These are phyloP conservation scores for Telfairia occidentalis DNA, from an alignment of 331 rosid genomes.

Conservation along the genomic window DNA sequence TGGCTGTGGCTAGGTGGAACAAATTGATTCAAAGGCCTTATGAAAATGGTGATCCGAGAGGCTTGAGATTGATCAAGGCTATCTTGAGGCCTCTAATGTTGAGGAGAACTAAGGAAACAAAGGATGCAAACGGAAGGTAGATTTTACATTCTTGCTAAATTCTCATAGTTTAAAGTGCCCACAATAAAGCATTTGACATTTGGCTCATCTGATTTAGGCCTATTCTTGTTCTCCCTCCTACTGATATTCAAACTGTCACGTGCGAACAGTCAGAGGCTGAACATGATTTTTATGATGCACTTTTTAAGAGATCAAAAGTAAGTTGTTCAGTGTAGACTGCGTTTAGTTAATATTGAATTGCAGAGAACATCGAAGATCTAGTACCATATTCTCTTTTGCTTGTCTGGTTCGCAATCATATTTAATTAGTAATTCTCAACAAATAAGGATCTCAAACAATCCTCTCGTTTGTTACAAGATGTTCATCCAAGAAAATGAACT, in stretches of 20 bases:
- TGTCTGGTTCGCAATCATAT: not conserved
- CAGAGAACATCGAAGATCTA: not conserved
- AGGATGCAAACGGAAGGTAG: slow-evolving; percentile 76
- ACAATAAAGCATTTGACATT: not conserved
- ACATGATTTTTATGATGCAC: slow-evolving; percentile 67
- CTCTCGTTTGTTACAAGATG: too few species aligned
- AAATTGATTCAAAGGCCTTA: slow-evolving; percentile 75
- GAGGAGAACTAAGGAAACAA: slow-evolving; percentile 77
- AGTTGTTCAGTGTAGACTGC: slow-evolving; percentile 15
- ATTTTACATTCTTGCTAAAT: slow-evolving; percentile 1
- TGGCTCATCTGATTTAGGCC: slow-evolving; percentile 39
- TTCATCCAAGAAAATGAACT: not conserved
- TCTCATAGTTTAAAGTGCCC: not conserved
- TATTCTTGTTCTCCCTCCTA: slow-evolving; percentile 69
- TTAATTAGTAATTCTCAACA: not conserved
- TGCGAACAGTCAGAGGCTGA: slow-evolving; percentile 77
- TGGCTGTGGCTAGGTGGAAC: slow-evolving; percentile 47
- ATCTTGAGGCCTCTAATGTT: slow-evolving; percentile 73
- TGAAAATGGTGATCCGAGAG: slow-evolving; percentile 66
- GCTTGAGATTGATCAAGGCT: slow-evolving; percentile 65
- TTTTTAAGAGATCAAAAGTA: slow-evolving; percentile 65
- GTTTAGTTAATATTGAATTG: not conserved
- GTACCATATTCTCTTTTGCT: not conserved
- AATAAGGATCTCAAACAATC: not conserved
- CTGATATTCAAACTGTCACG: slow-evolving; percentile 52